Evolutionary conservation across 2,329 filamentous ascomycete genomes (phyloP).

Genomic region (Diaporthe vaccinii): DNA sequence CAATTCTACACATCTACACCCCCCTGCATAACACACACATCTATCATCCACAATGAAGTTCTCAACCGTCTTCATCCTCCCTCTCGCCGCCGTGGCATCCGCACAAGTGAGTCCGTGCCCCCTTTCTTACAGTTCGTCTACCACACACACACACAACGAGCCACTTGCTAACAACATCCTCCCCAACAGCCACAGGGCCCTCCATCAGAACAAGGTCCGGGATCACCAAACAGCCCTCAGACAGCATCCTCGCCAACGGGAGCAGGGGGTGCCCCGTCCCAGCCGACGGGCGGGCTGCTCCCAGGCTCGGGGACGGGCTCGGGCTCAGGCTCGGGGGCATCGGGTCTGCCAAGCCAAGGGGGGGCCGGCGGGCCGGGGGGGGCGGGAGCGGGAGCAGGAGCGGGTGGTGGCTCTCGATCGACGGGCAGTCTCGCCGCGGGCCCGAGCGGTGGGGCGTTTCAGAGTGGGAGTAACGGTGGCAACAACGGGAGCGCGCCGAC

Average conservation of each 20-base stretch:
- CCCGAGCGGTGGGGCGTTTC: constrained; percentile 10
- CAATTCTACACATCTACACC: neutral
- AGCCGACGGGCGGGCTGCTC: constrained; percentile 1
- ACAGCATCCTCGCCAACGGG: neutral
- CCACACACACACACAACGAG: neutral
- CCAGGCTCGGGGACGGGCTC: constrained; percentile 10
- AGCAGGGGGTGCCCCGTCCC: constrained; percentile 11
- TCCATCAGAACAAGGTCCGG: constrained; percentile 26
- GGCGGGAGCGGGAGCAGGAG: neutral
- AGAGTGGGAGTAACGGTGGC: neutral
- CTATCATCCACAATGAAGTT: constrained; percentile 18
- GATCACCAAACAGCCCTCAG: constrained; percentile 25
- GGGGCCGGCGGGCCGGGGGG: neutral
- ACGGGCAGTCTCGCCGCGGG: constrained; percentile 19
- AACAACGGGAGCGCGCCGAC: neutral
- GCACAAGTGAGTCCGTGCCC: constrained; percentile 19
- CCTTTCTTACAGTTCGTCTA: neutral
- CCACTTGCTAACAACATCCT: neutral
- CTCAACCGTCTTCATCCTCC: constrained; percentile 13
- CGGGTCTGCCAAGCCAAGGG: neutral
- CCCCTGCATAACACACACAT: neutral
- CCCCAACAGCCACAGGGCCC: constrained; percentile 17
- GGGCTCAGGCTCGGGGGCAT: neutral
- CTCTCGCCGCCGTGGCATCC: constrained; percentile 3
- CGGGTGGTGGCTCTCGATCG: neutral